Evolutionary conservation across 106 monocot genomes (phyloP).

Genomic region (Iris macrosiphon): DNA sequence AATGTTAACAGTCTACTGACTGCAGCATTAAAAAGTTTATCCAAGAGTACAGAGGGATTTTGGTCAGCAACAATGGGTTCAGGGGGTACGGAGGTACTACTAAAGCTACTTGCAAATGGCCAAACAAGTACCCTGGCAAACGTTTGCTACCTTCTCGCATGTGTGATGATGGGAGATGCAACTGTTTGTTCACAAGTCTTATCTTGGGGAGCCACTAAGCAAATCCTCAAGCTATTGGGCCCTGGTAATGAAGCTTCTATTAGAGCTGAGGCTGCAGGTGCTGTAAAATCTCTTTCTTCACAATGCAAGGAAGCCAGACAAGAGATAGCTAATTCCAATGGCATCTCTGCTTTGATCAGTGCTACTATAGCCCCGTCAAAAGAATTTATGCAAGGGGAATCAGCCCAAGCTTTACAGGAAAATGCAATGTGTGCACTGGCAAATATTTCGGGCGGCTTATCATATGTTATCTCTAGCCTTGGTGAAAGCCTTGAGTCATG

Average conservation of each 20-base stretch:
- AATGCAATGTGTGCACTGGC: constrained; percentile 99
- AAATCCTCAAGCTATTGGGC: constrained; percentile 77
- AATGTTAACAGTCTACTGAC: constrained; percentile 69
- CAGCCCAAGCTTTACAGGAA: constrained; percentile 92
- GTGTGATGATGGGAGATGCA: constrained; percentile 80
- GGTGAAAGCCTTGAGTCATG: constrained; percentile 93
- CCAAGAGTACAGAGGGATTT: constrained; percentile 72
- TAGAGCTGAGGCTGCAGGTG: constrained; percentile 95
- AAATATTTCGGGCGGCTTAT: constrained; percentile 96
- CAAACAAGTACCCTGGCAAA: constrained; percentile 64
- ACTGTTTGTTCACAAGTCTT: constrained; percentile 73
- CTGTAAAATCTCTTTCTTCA: constrained; percentile 90
- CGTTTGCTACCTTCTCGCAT: constrained; percentile 89
- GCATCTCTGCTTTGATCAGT: constrained; percentile 94
- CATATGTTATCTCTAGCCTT: constrained; percentile 95
- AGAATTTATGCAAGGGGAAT: constrained; percentile 99
- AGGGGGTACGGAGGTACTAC: constrained; percentile 75
- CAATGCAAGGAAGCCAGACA: constrained; percentile 91
- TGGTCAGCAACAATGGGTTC: constrained; percentile 67
- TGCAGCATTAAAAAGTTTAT: constrained; percentile 78
- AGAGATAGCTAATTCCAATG: constrained; percentile 88
- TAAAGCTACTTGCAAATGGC: constrained; percentile 70
- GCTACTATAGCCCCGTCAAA: constrained; percentile 99
- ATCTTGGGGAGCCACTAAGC: constrained; percentile 56
- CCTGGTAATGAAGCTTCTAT: constrained; percentile 84